Base-by-base conservation (phyloP, 2,329 filamentous ascomycete genomes). In the Colletotrichum karsti region DNA sequence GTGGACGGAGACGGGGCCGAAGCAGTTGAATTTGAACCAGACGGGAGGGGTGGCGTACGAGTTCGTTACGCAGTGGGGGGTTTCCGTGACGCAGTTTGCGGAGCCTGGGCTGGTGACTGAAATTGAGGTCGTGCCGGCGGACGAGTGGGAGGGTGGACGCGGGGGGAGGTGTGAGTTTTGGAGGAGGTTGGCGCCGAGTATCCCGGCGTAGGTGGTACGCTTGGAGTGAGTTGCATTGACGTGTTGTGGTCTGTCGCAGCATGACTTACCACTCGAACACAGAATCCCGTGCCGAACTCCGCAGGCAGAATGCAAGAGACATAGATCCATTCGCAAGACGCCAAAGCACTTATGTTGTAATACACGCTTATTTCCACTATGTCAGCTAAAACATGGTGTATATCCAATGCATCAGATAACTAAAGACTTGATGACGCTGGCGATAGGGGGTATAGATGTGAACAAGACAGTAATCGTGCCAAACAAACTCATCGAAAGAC, bases 401-500 rank as follows among this genome's bases (percentile, higher is more conserved):
- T 3, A 15, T 0, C 0, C 0, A 46, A 46, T 0, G 15, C 24
- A 33, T 59, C 48, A 68, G 3, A 53, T 56, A 4, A 87, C 86
- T 22, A 87, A 74, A 2, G 82, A 81, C 58, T 81, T 77, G 18
- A 90, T 78, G 3, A 84, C 77, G 10, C 76, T 79, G 0, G 83
- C 84, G 30, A 89, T 81, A 0, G 83, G 81, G 10, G 87, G 86
- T 39, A 90, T 83, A 1, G 87, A 87, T 2, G 87, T 90, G 71
- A 89, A 83, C 5, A 88, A 76, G 15, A 90, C 83, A 0, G 86
- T 89, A 10, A 89, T 84, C 3, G 87, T 87, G 8, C 88, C 87
- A 72, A 90, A 89, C 8, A 90, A 71, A 56, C 84, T 87, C 88
- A 91, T 90, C 1, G 86, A 86, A 24, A 91, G 75, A 70, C 85